A percentile compares a stretch with the other conserved stretches of the same genome.
phyloP scores from a whole-genome alignment of 371 early-diverging fungal species.

The Chytridium lagenaria region DNA sequence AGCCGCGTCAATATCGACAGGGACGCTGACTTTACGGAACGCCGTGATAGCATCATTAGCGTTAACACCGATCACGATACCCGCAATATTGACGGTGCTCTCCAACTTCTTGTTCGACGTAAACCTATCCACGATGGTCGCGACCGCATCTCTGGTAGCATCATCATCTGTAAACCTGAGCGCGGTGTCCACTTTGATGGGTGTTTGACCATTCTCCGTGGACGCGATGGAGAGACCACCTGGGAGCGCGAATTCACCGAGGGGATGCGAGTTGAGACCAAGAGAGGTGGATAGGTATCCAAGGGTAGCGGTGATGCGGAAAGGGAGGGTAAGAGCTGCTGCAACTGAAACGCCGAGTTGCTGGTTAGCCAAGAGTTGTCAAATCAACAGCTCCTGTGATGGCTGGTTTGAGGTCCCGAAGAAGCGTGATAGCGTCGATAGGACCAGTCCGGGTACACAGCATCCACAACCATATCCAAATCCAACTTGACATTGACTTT shows the following conservation, averaged over 20 bases:
- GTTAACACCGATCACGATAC: constrained; percentile 26
- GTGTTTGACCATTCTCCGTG: constrained; percentile 10
- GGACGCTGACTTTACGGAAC: constrained; percentile 30
- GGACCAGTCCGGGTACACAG: not conserved
- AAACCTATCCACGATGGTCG: constrained; percentile 27
- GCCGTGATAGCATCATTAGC: constrained; percentile 32
- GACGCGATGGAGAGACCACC: constrained; percentile 19
- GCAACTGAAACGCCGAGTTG: constrained; percentile 26
- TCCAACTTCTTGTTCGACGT: constrained; percentile 15
- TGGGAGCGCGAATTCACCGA: constrained; percentile 18
- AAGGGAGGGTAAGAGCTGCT: constrained; percentile 27
- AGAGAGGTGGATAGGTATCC: constrained; percentile 21
- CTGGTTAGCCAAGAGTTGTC: constrained; percentile 27
- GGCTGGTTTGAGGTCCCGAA: not conserved
- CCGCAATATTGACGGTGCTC: constrained; percentile 1
- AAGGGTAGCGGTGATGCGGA: constrained; percentile 25
- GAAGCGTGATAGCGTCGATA: not conserved
- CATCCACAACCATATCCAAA: not conserved
- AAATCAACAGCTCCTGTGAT: constrained; percentile 21
- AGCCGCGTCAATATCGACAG: constrained; percentile 33
- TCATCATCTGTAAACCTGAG: constrained; percentile 33
- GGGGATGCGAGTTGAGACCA: constrained; percentile 12
- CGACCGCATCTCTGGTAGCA: constrained; percentile 30
- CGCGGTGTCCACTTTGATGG: constrained; percentile 30
- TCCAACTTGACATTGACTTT: not conserved